A percentile compares a stretch with the other conserved stretches of the same genome.
Conservation (phyloP, 805 yeast species). For the Sugiyamaella valdiviana region DNA sequence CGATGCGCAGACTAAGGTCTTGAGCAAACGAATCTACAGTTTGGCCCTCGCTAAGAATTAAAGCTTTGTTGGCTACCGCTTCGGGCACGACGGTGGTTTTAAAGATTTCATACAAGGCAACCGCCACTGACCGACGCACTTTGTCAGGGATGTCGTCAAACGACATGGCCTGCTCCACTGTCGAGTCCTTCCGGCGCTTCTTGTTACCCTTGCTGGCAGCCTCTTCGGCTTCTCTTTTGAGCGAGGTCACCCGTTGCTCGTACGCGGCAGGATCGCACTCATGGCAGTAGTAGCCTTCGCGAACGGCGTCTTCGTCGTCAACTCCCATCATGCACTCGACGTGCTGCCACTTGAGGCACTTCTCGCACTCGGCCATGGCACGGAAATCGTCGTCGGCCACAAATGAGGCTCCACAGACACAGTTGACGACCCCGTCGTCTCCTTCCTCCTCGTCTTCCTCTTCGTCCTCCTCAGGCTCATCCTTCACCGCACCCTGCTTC, state of each 20-base stretch:
- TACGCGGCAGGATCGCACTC: constrained; percentile 35
- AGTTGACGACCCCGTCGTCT: constrained; percentile 23
- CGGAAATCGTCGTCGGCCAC: constrained; percentile 36
- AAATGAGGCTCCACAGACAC: constrained; percentile 29
- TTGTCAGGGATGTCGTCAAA: constrained; percentile 17
- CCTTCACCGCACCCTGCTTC: neutral
- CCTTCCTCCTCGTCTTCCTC: constrained; percentile 12
- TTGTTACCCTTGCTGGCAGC: neutral
- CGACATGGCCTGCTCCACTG: neutral
- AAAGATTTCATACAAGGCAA: constrained; percentile 43
- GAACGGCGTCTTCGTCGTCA: constrained; percentile 38
- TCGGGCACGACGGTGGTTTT: constrained; percentile 34
- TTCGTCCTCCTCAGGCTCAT: constrained; percentile 3
- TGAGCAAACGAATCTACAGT: constrained; percentile 36
- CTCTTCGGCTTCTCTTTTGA: neutral
- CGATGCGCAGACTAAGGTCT: constrained; percentile 45
- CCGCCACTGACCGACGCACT: constrained; percentile 45
- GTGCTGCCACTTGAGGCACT: constrained; percentile 66
- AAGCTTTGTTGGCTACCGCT: constrained; percentile 24
- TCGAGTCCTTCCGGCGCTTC: neutral
- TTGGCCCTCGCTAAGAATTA: constrained; percentile 11
- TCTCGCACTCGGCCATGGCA: constrained; percentile 58
- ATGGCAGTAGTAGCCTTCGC: constrained; percentile 49
- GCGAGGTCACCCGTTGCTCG: neutral
- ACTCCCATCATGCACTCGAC: constrained; percentile 51